Evolutionary conservation across 306 rosid genomes (phyloP).

Genomic region (Castanopsis chinensis): DNA sequence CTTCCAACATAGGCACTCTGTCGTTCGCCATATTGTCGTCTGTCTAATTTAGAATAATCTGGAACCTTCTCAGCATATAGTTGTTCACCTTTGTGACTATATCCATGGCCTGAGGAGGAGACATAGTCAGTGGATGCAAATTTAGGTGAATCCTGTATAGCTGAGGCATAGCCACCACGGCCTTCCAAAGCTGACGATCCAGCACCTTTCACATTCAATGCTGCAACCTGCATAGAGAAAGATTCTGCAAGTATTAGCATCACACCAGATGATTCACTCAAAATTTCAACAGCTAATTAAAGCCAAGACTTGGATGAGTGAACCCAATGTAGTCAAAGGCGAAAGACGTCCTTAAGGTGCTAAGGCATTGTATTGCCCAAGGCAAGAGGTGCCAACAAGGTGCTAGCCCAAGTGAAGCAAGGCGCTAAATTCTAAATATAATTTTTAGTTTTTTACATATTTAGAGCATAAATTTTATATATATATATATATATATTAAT

Average conservation of each 20-base stretch:
- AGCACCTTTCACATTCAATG: conserved; percentile 60
- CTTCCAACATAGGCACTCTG: conserved; percentile 76
- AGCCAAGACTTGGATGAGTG: background rate
- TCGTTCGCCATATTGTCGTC: conserved; percentile 84
- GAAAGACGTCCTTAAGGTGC: too few species aligned
- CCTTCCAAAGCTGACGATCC: conserved; percentile 73
- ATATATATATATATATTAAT: too few species aligned
- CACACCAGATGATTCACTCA: background rate
- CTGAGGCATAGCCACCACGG: conserved; percentile 68
- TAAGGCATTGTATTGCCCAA: too few species aligned
- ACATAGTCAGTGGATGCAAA: conserved; percentile 76
- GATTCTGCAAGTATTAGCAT: background rate
- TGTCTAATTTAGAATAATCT: conserved; percentile 76
- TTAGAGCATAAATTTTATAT: too few species aligned
- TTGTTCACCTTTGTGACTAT: conserved; percentile 74
- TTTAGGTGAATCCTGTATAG: conserved; percentile 79
- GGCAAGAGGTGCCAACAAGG: too few species aligned
- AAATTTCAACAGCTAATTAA: background rate
- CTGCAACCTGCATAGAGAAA: conserved; percentile 47
- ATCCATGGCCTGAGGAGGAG: conserved; percentile 71
- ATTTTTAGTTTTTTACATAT: too few species aligned
- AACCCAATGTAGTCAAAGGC: background rate
- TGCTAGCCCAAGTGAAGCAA: too few species aligned
- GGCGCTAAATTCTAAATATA: too few species aligned
- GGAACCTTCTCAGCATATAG: conserved; percentile 78